Evolutionary conservation across 1,284 basidiomycete genomes (phyloP), one percentile per base, ranked within the genome.

Genomic region (Sanghuangporus weigelae): DNA sequence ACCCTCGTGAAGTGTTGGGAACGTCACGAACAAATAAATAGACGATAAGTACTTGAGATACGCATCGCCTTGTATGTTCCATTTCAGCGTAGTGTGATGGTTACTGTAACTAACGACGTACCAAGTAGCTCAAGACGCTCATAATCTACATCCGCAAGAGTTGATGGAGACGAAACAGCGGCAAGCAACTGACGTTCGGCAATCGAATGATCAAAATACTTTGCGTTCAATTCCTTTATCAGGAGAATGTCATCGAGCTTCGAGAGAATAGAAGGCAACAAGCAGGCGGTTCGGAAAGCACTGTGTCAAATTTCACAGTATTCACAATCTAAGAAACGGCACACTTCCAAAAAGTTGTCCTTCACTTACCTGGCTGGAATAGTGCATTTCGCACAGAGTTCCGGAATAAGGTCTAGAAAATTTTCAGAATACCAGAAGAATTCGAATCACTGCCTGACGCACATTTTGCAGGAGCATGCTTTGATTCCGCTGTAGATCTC

Each of bases 111-210:
- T 10, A 56, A 16, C 2, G 35, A 56, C 71, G 19, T 71, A 90
- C 91, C 92, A 36, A 93, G 79, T 59, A 93, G 78, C 71, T 94
- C 92, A 42, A 93, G 75, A 42, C 92, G 84, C 73, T 94, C 90
- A 72, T 93, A 94, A 74, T 93, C 81, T 65, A 80, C 79, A 66
- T 89, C 89, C 44, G 81, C 78, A 42, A 81, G 81, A 40, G 84
- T 84, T 12, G 88, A 84, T 19, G 87, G 86, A 0, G 90, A 77
- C 64, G 84, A 85, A 42, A 92, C 75, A 8, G 92, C 89, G 48
- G 79, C 77, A 57, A 85, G 80, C 56, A 94, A 76, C 23, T 84
- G 76, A 21, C 80, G 73, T 68, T 90, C 87, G 14, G 77, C 72
- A 51, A 93, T 81, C 21, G 77, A 74, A 71, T 85, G 77, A 67